Base-by-base conservation (phyloP, 2,329 filamentous ascomycete genomes). In the Phaeosphaeriaceae sp. region DNA sequence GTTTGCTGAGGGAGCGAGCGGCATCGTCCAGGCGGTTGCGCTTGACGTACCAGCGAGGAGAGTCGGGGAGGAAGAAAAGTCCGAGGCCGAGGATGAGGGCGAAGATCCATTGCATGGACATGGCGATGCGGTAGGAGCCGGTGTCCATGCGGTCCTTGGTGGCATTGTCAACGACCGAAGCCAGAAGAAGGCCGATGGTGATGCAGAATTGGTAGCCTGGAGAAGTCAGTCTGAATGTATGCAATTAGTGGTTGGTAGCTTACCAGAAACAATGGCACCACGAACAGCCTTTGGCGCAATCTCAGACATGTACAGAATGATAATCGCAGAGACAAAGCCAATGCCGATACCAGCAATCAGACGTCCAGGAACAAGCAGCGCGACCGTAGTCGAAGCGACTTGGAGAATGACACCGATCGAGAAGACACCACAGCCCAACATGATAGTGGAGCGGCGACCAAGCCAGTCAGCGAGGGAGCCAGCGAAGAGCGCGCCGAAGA, bases 1-100 rank as follows among this genome's bases (percentile, higher is more conserved):
- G 86, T 58, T 84, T 85, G 57, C 86, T 79, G 7, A 97, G 85
- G 13, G 87, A 81, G 1, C 78, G 61, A 59, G 88, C 85, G 32
- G 92, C 93, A 56, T 83, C 75, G 44, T 89, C 86, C 53, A 92
- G 82, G 61, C 88, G 82, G 56, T 90, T 90, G 77, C 88, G 89
- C 84, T 92, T 93, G 80, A 97, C 91, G 72, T 86, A 94, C 84
- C 89, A 96, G 73, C 93, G 90, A 51, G 93, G 93, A 0, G 92
- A 94, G 77, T 96, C 93, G 58, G 93, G 93, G 8, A 97, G 88
- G 72, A 92, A 78, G 66, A 93, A 78, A 26, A 96, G 86, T 72
- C 93, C 93, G 49, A 71, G 74, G 35, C 80, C 91, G 21, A 97
- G 88, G 65, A 96, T 89, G 43, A 93, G 24, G 50, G 91, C 92